Evolutionary conservation across 108 stramenopile species (phyloP), one percentile per base, ranked within the genome.

Genomic region (Cyclotella atomus): DNA sequence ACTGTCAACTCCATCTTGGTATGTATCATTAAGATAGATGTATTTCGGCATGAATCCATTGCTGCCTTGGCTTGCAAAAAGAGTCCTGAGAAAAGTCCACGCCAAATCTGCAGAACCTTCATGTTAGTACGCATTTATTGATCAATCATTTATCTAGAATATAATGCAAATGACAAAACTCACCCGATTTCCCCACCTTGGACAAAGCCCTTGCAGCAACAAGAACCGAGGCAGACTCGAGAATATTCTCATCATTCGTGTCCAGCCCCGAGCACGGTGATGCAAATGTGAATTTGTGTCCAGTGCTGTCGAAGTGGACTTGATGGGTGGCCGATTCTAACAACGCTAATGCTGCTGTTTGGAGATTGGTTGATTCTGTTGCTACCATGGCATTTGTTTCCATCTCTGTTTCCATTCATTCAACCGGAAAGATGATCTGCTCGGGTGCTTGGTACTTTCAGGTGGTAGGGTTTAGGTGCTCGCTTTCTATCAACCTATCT

Each of bases 41-140:
- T 53, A 79, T 53, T 45, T 46, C 9, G 84, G 84, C 20, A 85
- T 8, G 45, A 82, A 83, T 5, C 84, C 84, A 43, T 79, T 73
- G 25, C 44, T 23, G 15, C 67, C 73, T 72, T 85, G 84, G 8
- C 43, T 67, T 2, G 8, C 16, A 52, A 82, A 82, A n/a, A 82
- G 14, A 17, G 81, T 77, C 44, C 65, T 36, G 2, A 82, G 71
- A 45, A 77, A 77, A 21, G 64, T 24, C 81, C 81, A 82, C 12
- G 81, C 34, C 36, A 82, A 35, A 60, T 78, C 81, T 49, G 47
- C n/a, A 49, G n/a, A 49, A n/a, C 10, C 12, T 41, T 9, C 9
- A 41, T 41, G 7, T 41, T 12, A 41, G 38, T 41, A 41, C 38
- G 12, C 38, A 41, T 9, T n/a, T 41, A 41, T 41, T 41, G 12